Evolutionary conservation across 2,329 filamentous ascomycete genomes (phyloP).

Genomic region (Pseudopyrenochaeta lycopersici): DNA sequence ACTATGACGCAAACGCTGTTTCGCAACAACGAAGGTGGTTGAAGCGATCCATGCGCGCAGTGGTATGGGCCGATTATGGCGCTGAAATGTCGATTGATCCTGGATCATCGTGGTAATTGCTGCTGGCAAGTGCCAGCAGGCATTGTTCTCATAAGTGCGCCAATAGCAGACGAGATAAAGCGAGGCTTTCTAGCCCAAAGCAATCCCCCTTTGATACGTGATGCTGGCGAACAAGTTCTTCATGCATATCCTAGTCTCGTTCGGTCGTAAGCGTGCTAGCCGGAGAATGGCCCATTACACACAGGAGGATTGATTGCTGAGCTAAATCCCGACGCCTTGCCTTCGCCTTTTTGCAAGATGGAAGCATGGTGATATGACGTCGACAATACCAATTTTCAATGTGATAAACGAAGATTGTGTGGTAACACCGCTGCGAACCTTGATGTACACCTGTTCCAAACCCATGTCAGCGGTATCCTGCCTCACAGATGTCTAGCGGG

Average conservation of each 20-base stretch:
- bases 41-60: no score
- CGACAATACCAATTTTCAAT: not conserved
- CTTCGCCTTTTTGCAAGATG: not conserved
- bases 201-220: not conserved
- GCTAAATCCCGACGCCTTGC: not conserved
- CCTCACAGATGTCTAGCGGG: conserved; percentile 30
- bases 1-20: no score
- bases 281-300: conserved; percentile 20
- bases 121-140: not conserved
- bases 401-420: not conserved
- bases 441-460: conserved; percentile 20
- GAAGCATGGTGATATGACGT: not conserved
- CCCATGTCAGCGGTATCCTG: conserved; percentile 44
- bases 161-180: not conserved
- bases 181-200: not conserved
- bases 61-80: no score
- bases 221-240: not conserved
- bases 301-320: not conserved
- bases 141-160: not conserved
- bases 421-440: not conserved
- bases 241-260: conserved; percentile 23
- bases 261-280: conserved; percentile 15
- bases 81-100: no score
- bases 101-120: no score
- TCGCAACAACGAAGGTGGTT: no score